These are phyloP conservation scores for Heritiera fomes DNA, from an alignment of 345 rosid genomes.

Conservation along the genomic window DNA sequence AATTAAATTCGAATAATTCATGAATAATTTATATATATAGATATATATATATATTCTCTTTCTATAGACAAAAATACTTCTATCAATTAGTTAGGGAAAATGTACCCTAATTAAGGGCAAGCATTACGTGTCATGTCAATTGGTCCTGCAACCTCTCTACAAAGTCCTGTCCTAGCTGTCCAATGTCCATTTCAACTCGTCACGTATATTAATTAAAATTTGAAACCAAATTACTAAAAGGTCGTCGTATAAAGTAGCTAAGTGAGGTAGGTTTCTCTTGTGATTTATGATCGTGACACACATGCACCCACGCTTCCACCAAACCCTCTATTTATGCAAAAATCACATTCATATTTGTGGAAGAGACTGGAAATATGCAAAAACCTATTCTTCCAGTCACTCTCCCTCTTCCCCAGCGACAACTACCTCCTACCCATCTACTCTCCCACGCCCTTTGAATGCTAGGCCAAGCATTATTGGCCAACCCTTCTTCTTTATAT, in stretches of 20 bases:
- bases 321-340: not conserved
- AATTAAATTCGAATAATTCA: too few relatives aligned
- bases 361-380: not conserved
- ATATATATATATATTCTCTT: too few relatives aligned
- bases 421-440: conserved; percentile 11
- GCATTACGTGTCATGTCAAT: too few relatives aligned
- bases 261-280: conserved; percentile 2
- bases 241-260: not conserved
- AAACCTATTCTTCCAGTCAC: not conserved
- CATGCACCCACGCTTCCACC: conserved; percentile 16
- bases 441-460: conserved; percentile 19
- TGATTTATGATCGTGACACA: not conserved
- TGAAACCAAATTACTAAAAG: not conserved
- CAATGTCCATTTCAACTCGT: not conserved
- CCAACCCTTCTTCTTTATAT: not conserved
- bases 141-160: too few relatives aligned
- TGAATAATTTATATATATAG: too few relatives aligned
- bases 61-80: too few relatives aligned
- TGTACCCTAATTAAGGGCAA: too few relatives aligned
- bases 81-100: too few relatives aligned
- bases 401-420: not conserved
- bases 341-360: not conserved
- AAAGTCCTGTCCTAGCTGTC: not conserved
- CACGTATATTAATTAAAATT: not conserved
- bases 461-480: not conserved